Conservation (phyloP, 345 rosid species). For the Laguncularia racemosa region DNA sequence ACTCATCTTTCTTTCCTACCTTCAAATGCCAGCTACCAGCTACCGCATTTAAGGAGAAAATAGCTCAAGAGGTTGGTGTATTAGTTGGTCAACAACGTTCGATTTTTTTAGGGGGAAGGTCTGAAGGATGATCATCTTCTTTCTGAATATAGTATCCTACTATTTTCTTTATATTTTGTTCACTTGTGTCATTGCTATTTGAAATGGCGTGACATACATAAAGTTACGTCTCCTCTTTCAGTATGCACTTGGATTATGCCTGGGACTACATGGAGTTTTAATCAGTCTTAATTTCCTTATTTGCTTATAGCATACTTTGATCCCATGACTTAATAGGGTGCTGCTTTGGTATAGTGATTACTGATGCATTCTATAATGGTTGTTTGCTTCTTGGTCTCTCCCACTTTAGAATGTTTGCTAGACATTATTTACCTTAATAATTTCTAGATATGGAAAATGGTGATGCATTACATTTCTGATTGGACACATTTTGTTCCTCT, state of each 20-base stretch:
- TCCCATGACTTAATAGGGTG: too few species aligned
- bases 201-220: too few species aligned
- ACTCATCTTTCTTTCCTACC: conserved; percentile 8
- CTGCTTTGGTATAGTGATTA: neutral
- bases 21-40: conserved; percentile 63
- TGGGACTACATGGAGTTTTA: too few species aligned
- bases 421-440: conserved; percentile 26
- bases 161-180: neutral
- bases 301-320: too few species aligned
- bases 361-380: neutral
- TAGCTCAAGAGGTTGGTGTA: conserved; percentile 61
- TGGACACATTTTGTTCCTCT: too few species aligned
- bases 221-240: neutral
- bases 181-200: neutral
- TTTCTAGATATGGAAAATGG: conserved; percentile 83
- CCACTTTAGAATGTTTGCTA: neutral
- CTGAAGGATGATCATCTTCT: conserved; percentile 84
- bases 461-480: conserved; percentile 64
- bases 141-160: conserved; percentile 88
- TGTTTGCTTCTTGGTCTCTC: neutral
- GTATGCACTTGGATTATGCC: too few species aligned
- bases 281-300: too few species aligned
- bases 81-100: conserved; percentile 84
- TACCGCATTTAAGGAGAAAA: conserved; percentile 77
- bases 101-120: conserved; percentile 83